Evolutionary conservation across 257 asterid species (phyloP), one percentile per base, ranked within the genome.

Genomic region (Nicotiana paniculata): DNA sequence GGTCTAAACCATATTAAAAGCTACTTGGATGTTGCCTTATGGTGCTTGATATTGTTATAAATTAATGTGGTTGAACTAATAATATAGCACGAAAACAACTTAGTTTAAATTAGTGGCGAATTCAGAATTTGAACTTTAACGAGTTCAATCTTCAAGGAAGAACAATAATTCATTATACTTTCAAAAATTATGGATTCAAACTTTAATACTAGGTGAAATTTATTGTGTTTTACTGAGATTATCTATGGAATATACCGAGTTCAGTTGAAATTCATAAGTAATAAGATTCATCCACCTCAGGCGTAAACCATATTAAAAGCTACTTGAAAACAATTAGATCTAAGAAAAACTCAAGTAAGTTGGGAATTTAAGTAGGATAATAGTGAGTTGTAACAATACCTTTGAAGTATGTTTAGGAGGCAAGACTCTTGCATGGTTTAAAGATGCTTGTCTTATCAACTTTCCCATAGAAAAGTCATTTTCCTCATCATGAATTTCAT

Each of bases 401-500:
- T 88, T 88, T 8, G 88, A 6, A 62, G 87, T 43, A 51, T 68
- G 84, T 68, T 57, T 63, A 26, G 79, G 86, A 32, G 79, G 80
- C 28, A 80, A 67, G 15, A 76, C 59, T 81, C 37, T 53, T 65
- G 83, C 54, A 48, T 51, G 53, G 83, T 66, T 81, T 55, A 81
- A 68, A 48, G 97, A 93, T 65, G 97, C 97, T 84, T 88, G 95
- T 65, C 92, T 87, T 70, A 91, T 91, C 83, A 91, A 84, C 81
- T 90, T 88, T 1, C 95, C 93, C 95, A 91, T 86, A 55, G 90
- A 87, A 11, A 88, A 88, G 2, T 91, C 92, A 48, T 74, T 21
- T 67, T 91, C 92, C 6, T 57, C 81, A 18, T 85, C 91, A 12
- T 86, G 79, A 35, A 13, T 17, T 59, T 77, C 88, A 1, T 82